Evolutionary conservation across 192 early-diverging fungal species (phyloP).

Genomic region (Coemansia aciculifera): DNA sequence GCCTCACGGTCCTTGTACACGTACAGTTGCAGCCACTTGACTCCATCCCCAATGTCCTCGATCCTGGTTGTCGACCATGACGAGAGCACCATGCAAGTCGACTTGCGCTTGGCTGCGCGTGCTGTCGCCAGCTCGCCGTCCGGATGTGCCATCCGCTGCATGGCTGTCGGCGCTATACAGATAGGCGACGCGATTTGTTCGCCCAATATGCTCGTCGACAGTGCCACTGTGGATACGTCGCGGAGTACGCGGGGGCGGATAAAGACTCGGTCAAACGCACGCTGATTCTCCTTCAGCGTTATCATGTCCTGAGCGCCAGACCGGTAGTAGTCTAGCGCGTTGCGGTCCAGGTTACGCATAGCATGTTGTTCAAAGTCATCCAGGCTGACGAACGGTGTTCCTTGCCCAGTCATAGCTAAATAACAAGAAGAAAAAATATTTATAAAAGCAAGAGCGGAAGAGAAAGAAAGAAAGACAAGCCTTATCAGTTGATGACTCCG

Average conservation of each 20-base stretch:
- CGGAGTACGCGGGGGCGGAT: constrained; percentile 69
- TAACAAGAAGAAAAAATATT: not conserved
- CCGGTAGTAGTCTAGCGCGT: constrained; percentile 56
- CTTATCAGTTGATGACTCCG: constrained; percentile 34
- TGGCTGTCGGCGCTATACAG: constrained; percentile 79
- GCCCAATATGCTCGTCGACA: constrained; percentile 61
- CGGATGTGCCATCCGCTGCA: constrained; percentile 68
- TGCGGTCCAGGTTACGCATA: constrained; percentile 28
- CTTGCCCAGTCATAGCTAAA: not conserved
- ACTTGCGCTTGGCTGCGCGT: constrained; percentile 39
- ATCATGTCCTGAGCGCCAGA: constrained; percentile 58
- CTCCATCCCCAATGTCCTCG: constrained; percentile 60
- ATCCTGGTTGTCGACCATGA: constrained; percentile 64
- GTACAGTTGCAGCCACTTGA: constrained; percentile 76
- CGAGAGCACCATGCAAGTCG: constrained; percentile 58
- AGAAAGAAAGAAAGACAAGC: not conserved
- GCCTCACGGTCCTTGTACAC: constrained; percentile 71
- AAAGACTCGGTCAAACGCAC: constrained; percentile 46
- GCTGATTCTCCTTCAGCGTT: constrained; percentile 50
- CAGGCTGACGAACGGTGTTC: constrained; percentile 23
- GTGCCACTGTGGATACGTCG: constrained; percentile 65
- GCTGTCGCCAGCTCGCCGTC: constrained; percentile 70
- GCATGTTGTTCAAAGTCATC: constrained; percentile 55
- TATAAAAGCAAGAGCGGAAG: not conserved
- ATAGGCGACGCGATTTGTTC: constrained; percentile 61